These are phyloP conservation scores for Hordeum pubiflorum DNA, from an alignment of 202 grass and related monocot species.

Conservation along the genomic window DNA sequence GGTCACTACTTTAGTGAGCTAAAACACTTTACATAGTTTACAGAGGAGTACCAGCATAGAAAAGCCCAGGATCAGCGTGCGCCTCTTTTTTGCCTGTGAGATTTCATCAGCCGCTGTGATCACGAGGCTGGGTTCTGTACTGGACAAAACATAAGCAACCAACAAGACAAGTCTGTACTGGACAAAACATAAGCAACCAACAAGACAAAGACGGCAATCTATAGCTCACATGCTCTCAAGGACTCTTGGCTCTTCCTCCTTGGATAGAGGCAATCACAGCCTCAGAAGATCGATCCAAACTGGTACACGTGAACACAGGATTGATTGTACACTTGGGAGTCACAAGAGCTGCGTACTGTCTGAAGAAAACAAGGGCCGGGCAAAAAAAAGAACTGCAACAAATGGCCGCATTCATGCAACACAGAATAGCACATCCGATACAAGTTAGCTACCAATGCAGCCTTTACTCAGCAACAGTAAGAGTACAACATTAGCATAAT, in stretches of 20 bases:
- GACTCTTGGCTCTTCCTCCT: constrained; percentile 31
- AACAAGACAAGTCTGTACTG: not conserved
- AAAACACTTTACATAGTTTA: too few relatives aligned
- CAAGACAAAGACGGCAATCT: constrained; percentile 7
- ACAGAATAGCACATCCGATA: not conserved
- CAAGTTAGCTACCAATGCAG: not conserved
- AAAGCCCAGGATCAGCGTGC: not conserved
- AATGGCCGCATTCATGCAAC: constrained; percentile 23
- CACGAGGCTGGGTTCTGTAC: constrained; percentile 17
- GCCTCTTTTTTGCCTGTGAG: not conserved
- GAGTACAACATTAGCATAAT: constrained; percentile 20
- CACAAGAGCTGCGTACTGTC: constrained; percentile 24
- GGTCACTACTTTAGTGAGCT: too few relatives aligned
- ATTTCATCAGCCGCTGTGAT: constrained; percentile 26
- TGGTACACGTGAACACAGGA: not conserved
- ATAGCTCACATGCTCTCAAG: constrained; percentile 39
- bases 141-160: constrained; percentile 1
- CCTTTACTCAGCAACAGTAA: not conserved
- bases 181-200: not conserved
- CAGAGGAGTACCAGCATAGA: not conserved
- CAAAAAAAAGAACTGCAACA: not conserved
- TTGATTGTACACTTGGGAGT: constrained; percentile 27
- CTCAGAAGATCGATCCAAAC: constrained; percentile 21
- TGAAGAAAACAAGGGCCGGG: constrained; percentile 14
- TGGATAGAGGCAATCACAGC: constrained; percentile 5